Percentiles rank a stretch among this genome's conserved stretches.
Evolutionary conservation across 805 yeast species (phyloP).

Genomic region (Zygoascus biomembranicola): DNA sequence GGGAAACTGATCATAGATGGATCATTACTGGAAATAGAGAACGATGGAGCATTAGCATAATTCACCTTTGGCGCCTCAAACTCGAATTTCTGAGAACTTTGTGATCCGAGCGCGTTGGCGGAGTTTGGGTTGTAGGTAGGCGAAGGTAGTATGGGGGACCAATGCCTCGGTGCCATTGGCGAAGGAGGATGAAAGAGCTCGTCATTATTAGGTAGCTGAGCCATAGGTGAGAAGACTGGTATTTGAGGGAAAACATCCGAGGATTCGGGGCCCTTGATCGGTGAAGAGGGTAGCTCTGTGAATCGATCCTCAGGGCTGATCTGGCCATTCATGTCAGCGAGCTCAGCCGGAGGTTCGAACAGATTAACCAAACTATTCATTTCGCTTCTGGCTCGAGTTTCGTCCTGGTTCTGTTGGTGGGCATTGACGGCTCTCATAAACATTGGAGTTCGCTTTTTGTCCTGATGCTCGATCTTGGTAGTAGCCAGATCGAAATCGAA

Average conservation of each 20-base stretch:
- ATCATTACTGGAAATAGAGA: too few species aligned
- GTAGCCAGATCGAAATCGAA: neutral
- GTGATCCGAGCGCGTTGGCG: neutral
- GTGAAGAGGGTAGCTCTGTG: neutral
- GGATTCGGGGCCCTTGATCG: neutral
- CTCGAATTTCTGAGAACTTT: neutral
- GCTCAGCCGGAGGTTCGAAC: conserved; percentile 1
- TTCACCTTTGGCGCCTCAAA: neutral
- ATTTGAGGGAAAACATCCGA: neutral
- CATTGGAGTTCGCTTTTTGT: conserved; percentile 4
- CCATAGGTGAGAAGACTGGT: neutral
- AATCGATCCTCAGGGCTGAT: neutral
- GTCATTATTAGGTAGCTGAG: neutral
- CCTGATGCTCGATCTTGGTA: conserved; percentile 5
- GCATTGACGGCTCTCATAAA: conserved; percentile 9
- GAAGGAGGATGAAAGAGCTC: neutral
- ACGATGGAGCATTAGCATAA: too few species aligned
- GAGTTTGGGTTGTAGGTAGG: neutral
- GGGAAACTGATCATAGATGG: neutral
- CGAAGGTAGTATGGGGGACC: neutral
- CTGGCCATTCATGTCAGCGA: too few species aligned
- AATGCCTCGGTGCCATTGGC: neutral
- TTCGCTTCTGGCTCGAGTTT: neutral
- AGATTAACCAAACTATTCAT: neutral
- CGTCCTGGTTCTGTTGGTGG: neutral